Evolutionary conservation across 495 filamentous ascomycete species (phyloP), one percentile per base, ranked within the genome.

Genomic region (Hypoxylon crocopeplum): DNA sequence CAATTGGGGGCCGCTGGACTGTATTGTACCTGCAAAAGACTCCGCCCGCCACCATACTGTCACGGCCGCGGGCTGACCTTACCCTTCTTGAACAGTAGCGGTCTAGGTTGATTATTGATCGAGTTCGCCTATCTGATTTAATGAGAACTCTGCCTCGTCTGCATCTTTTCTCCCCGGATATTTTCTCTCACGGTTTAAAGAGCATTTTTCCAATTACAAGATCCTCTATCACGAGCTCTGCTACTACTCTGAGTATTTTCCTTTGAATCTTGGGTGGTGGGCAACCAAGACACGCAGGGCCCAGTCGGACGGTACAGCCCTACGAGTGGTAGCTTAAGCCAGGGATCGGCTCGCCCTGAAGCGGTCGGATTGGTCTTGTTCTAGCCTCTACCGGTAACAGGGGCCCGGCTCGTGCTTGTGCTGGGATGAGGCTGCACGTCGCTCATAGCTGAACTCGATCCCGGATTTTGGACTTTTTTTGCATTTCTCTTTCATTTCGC

Each of bases 281-380:
- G 48, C 13, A 22, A 47, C 55, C 55, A 64, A 64, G 61, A 64
- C 61, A 64, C 56, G 40, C 61, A 64, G 61, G 61, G 54, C 55
- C 61, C 61, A 34, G 50, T 59, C 40, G 30, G 34, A 56, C 50
- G 61, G 61, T 59, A 56, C 61, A 64, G 61, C 61, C 61, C 61
- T 64, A 64, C 55, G 61, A 59, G 39, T 64, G 56, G 61, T 64
- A 64, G 49, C 44, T 64, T 46, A 27, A 29, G 38, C 38, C 61
- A 59, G 55, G 61, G 61, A 64, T 64, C 61, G 36, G 20, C 61
- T 59, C 50, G 49, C 55, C 34, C 50, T 59, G 46, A 55, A 36
- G 50, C 55, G 38, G 55, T 59, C 27, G 49, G 55, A 64, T 64
- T 64, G 61, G 61, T 24, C 21, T 38, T 64, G 33, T 56, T 58